A percentile compares a stretch with the other conserved stretches of the same genome.
These are phyloP conservation scores for Aureobasidium sp. DNA, from an alignment of 2,329 filamentous ascomycete genomes.

Conservation along the genomic window DNA sequence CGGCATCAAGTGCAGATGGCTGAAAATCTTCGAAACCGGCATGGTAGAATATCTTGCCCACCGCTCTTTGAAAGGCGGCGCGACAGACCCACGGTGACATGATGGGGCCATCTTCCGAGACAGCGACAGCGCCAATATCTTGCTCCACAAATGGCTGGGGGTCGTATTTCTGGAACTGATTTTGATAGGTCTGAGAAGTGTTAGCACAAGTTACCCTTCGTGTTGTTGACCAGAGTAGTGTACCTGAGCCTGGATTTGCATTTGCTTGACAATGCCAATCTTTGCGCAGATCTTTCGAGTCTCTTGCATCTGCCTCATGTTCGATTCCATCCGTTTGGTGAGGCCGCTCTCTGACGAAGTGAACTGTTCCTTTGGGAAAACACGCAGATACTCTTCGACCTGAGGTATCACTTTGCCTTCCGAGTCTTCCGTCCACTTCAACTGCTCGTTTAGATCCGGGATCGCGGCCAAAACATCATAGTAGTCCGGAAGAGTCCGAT, in stretches of 20 bases:
- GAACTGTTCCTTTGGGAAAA: constrained; percentile 69
- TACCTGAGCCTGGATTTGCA: constrained; percentile 96
- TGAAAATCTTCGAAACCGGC: constrained; percentile 96
- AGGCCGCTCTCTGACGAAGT: constrained; percentile 64
- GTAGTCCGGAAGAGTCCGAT: constrained; percentile 82
- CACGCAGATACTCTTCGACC: constrained; percentile 70
- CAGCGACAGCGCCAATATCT: constrained; percentile 81
- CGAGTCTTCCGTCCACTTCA: constrained; percentile 82
- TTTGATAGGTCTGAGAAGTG: constrained; percentile 71
- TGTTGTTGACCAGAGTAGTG: constrained; percentile 19
- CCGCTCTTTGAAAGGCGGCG: constrained; percentile 76
- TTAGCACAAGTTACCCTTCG: constrained; percentile 14
- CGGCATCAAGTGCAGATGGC: constrained; percentile 80
- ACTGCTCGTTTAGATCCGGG: constrained; percentile 67
- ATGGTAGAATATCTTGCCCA: constrained; percentile 92
- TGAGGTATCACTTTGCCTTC: constrained; percentile 85
- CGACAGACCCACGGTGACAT: constrained; percentile 77
- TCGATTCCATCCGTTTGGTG: constrained; percentile 73
- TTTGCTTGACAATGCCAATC: constrained; percentile 96
- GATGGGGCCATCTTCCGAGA: constrained; percentile 78
- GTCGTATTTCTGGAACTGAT: constrained; percentile 96
- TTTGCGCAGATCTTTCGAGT: constrained; percentile 93
- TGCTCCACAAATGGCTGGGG: constrained; percentile 79
- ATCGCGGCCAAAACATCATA: constrained; percentile 82
- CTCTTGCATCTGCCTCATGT: constrained; percentile 92